Percentiles rank a stretch among this genome's conserved stretches.
These are phyloP conservation scores for Candida rishiriensis DNA, from an alignment of 805 yeast genomes.

Conservation along the genomic window DNA sequence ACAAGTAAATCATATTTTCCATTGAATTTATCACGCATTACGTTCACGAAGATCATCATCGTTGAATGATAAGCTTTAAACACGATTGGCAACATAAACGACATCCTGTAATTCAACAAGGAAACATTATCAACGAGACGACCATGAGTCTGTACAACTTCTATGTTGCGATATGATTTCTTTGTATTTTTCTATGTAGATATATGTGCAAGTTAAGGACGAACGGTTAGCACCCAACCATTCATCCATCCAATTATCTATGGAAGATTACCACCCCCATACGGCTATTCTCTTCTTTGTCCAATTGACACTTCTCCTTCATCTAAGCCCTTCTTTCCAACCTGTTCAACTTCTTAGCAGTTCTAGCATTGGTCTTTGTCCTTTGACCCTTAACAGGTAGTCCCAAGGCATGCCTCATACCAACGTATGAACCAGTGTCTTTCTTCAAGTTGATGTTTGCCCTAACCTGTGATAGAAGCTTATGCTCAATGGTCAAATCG, in stretches of 20 bases:
- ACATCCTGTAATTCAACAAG: too few species aligned
- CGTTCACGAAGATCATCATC: too few species aligned
- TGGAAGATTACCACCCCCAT: too few species aligned
- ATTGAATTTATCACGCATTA: too few species aligned
- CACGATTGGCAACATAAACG: too few species aligned
- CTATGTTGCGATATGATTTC: neutral
- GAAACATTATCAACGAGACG: too few species aligned
- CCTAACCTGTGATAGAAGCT: slow-evolving; percentile 65
- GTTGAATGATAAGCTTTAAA: too few species aligned
- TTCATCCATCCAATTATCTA: too few species aligned
- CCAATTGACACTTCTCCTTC: neutral
- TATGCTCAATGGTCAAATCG: slow-evolving; percentile 77
- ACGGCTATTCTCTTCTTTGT: neutral
- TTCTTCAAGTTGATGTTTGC: slow-evolving; percentile 77
- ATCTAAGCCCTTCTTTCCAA: slow-evolving; percentile 46
- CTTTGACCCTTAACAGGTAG: slow-evolving; percentile 84
- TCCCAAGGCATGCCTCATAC: slow-evolving; percentile 84
- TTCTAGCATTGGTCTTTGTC: slow-evolving; percentile 85
- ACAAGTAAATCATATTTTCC: too few species aligned
- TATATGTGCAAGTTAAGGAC: neutral
- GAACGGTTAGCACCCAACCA: neutral
- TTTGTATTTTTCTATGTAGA: neutral
- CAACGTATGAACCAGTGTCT: slow-evolving; percentile 78
- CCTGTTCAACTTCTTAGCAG: slow-evolving; percentile 82
- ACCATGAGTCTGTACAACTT: too few species aligned